phyloP scores from a whole-genome alignment of 148 eudicot genomes.

The Rhododendron ferrugineum region DNA sequence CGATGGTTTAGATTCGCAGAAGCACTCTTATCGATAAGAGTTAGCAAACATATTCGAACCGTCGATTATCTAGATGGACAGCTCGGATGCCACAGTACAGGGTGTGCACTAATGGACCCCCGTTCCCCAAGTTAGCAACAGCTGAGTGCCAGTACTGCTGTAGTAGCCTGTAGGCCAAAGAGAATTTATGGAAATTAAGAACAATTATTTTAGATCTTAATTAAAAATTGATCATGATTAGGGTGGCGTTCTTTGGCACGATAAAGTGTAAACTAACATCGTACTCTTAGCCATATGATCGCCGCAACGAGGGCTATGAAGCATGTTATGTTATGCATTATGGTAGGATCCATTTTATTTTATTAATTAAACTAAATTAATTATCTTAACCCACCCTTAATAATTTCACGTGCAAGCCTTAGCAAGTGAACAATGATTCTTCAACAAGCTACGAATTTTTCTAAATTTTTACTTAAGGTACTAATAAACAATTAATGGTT shows the following conservation, averaged over 20 bases:
- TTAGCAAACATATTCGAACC: no score
- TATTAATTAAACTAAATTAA: no score
- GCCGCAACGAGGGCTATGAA: not conserved
- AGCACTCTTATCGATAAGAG: no score
- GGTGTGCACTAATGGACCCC: no score
- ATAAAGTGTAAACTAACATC: not conserved
- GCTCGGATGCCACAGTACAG: no score
- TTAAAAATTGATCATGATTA: not conserved
- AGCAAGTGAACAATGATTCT: not conserved
- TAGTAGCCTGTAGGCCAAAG: not conserved
- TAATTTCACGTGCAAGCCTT: not conserved
- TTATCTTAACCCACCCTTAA: not conserved
- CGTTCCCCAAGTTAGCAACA: not conserved
- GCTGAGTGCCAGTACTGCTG: not conserved
- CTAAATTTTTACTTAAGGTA: not conserved
- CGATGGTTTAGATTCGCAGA: no score
- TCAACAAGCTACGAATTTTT: not conserved
- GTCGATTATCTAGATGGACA: no score
- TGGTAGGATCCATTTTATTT: not conserved
- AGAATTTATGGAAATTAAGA: not conserved
- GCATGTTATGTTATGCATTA: not conserved
- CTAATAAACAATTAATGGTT: not conserved
- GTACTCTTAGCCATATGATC: not conserved
- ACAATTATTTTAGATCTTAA: not conserved
- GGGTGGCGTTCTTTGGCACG: not conserved